Evolutionary conservation across 2,329 filamentous ascomycete genomes (phyloP), one percentile per base, ranked within the genome.

Genomic region (Aotearoamyces nothofagi): DNA sequence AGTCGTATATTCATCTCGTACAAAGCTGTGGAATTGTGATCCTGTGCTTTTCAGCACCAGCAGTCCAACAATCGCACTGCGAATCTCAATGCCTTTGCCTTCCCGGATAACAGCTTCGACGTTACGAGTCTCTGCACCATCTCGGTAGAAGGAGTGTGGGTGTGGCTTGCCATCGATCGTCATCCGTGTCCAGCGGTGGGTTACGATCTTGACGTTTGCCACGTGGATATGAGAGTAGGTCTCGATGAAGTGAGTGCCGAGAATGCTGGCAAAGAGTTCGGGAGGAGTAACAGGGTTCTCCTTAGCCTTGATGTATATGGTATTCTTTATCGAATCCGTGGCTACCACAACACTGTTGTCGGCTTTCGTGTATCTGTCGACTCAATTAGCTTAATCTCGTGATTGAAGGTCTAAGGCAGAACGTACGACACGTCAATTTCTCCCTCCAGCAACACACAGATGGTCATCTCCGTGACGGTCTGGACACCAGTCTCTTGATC

Each of bases 301-400:
- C 61, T 93, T 94, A 49, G 90, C 87, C 50, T 82, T 78, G 58
- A 98, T 84, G 63, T 90, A 93, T 51, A 81, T 76, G 45, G 80
- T 96, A 60, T 98, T 93, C 64, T 98, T 98, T 61, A 96, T 92
- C 15, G 84, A 87, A 57, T 98, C 90, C 36, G 90, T 98, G 39
- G 90, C 84, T 36, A 98, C 87, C 34, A 98, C 73, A 40, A 92
- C 81, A 46, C 77, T 80, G 66, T 98, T 98, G 62, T 98, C 86
- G 44, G 83, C 87, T 49, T 69, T 56, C 37, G 87, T 98, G 66
- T 93, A 98, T 39, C 82, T 92, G 38, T 31, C 20, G 19, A 38
- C 22, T 51, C 33, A 47, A 38, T 30, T 32, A 17, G 24, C 12
- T 25, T 16, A 17, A 22, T n/a, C n/a, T n/a, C n/a, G n/a, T n/a